Evolutionary conservation across 202 grass and related monocot species (phyloP).

Genomic region (Zizania palustris): DNA sequence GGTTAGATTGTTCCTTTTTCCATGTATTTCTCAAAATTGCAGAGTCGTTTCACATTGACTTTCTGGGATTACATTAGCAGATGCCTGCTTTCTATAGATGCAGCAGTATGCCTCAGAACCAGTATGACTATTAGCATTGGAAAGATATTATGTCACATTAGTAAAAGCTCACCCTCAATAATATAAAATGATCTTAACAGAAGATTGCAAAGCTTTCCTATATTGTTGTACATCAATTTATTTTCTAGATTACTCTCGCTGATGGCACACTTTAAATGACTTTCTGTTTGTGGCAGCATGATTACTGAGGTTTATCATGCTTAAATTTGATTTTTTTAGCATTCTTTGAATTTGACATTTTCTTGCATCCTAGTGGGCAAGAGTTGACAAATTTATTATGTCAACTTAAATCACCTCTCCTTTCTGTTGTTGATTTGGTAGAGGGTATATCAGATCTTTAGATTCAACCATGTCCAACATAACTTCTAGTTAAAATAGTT

Average conservation of each 20-base stretch:
- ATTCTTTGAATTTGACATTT: slow-evolving; percentile 14
- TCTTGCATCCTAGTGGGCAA: slow-evolving; percentile 29
- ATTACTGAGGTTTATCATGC: slow-evolving; percentile 18
- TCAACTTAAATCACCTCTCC: not conserved
- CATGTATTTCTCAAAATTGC: slow-evolving; percentile 10
- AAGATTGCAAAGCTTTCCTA: slow-evolving; percentile 9
- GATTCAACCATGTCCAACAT: slow-evolving; percentile 14
- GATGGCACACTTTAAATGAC: slow-evolving; percentile 7
- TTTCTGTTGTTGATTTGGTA: slow-evolving; percentile 20
- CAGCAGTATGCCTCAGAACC: not conserved
- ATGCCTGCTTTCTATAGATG: slow-evolving; percentile 24
- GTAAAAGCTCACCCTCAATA: slow-evolving; percentile 1
- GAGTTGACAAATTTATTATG: not conserved
- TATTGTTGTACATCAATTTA: slow-evolving; percentile 14
- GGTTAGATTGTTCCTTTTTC: slow-evolving; percentile 46
- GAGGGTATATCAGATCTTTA: slow-evolving; percentile 28
- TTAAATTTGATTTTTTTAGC: slow-evolving; percentile 13
- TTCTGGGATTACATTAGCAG: not conserved
- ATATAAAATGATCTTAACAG: slow-evolving; percentile 18
- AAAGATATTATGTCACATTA: slow-evolving; percentile 18
- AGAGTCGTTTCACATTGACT: not conserved
- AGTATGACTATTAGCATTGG: slow-evolving; percentile 6
- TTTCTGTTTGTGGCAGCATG: slow-evolving; percentile 14
- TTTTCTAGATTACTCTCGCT: slow-evolving; percentile 22
- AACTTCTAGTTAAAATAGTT: not conserved